phyloP scores from a whole-genome alignment of 176 grass and related monocot species.

The Zizania latifolia region DNA sequence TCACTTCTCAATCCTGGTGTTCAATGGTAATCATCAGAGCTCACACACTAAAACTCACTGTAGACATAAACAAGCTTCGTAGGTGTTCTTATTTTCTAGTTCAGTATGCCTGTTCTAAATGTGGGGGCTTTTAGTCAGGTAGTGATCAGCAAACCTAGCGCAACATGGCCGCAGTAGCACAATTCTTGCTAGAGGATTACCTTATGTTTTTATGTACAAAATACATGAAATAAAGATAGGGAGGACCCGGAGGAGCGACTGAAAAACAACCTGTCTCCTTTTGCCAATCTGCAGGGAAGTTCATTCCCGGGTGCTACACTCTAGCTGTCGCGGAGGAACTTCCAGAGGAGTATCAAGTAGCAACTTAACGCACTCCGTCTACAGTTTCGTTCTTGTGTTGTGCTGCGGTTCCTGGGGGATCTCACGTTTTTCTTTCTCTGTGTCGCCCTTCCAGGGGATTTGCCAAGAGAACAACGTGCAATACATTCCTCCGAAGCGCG shows the following conservation, averaged over 20 bases:
- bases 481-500: slow-evolving; percentile 74
- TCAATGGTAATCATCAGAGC: background rate
- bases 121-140: too few species aligned
- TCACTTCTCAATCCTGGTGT: background rate
- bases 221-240: background rate
- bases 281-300: slow-evolving; percentile 50
- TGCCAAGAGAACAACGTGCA: slow-evolving; percentile 80
- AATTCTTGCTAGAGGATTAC: background rate
- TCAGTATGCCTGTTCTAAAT: too few species aligned
- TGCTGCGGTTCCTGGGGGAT: background rate
- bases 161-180: background rate
- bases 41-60: background rate
- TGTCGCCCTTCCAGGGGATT: slow-evolving; percentile 48
- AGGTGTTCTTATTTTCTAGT: background rate
- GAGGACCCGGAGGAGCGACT: background rate
- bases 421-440: slow-evolving; percentile 1
- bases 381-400: background rate
- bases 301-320: slow-evolving; percentile 96
- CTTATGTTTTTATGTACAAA: background rate
- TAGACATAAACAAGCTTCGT: background rate
- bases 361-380: background rate
- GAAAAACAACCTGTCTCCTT: background rate
- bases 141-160: background rate
- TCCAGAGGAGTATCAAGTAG: slow-evolving; percentile 89
- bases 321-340: slow-evolving; percentile 91